Evolutionary conservation across 129 eudicot species (phyloP), one percentile per base, ranked within the genome.

Genomic region (Centaurea solstitialis): DNA sequence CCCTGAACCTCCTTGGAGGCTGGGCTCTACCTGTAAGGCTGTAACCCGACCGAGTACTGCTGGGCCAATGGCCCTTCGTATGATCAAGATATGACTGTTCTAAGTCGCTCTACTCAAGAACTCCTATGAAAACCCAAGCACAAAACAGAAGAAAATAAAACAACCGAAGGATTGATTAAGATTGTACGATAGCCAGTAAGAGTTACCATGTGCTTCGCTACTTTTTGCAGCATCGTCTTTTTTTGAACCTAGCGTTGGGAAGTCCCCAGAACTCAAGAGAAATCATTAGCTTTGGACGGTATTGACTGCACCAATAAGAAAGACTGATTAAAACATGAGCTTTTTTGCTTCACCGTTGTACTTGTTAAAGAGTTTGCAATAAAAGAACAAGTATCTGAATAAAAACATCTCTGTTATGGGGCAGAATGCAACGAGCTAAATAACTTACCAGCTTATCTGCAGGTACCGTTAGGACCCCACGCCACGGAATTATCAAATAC

Each of bases 241-340:
- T 57, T 92, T 95, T 57, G 97, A 82, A 71, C 98, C 95, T 81
- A 96, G 88, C 4, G 97, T 91, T 18, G 99, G 98, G 75, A 96
- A 96, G 83, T 96, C 99, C 69, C 98, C 98, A 45, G 99, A 86
- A 72, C 81, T 89, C 83, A 93, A 78, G 99, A 89, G 78, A 96
- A 96, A 67, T 84, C 90, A 72, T 89, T 93, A 45, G 80, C 89
- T 79, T 83, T 85, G n/a, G 89, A 84, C 15, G 77, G 76, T 47
- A 89, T 75, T 23, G 87, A 86, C 99, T 96, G 90, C 82, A 87
- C 24, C 76, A 47, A 67, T 30, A 77, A 17, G 22, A 43, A n/a
- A 9, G 37, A 62, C 79, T 50, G 39, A 21, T 75, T 53, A 67
- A 38, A 12, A 13, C 35, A 13, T 68, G 41, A 70, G 15, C 15